Base-by-base conservation (phyloP, 352 stramenopile species). In the Phytophthora kernoviae region DNA sequence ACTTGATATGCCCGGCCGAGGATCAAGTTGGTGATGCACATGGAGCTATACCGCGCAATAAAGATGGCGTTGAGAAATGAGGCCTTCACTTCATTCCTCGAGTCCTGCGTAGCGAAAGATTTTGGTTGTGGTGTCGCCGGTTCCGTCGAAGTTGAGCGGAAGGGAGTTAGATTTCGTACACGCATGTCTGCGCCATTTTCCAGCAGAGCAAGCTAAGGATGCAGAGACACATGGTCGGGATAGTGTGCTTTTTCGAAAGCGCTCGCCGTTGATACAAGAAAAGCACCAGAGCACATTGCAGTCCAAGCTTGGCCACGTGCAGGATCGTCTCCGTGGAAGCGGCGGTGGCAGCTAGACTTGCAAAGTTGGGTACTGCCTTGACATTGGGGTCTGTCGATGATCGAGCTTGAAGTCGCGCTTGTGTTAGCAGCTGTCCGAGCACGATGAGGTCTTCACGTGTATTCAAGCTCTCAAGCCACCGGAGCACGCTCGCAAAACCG, bases 381-480 rank as follows among this genome's bases (percentile, higher is more conserved):
- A 20, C 21, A 42, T 30, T 46, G 15, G 24, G 17, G 17, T 43
- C 37, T 43, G 6, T 43, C 8, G 37, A 43, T 3, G 8, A n/a
- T 5, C 15, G 45, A 46, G 45, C 40, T 41, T 65, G 46, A 14
- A 52, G 18, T 33, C 22, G 39, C 5, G 55, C 56, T 54, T 70
- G 56, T n/a, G 56, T 51, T 20, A 66, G 21, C 15, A 68, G 39
- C 14, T 68, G 63, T 18, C 12, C 43, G 12, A 90, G 59, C 17
- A 65, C n/a, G 5, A 56, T 36, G 20, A 91, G 45, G 0, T 84
- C 70, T 26, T 88, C 58, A 14, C 54, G 37, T 1, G 70, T 62
- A 30, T 73, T 68, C 9, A 85, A 53, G 30, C 69, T 75, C 58
- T 91, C 81, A 12, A 88, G 54, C 81, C 79, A 91, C 12, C 68